These are phyloP conservation scores for Colletotrichum plurivorum DNA, from an alignment of 2,329 filamentous ascomycete genomes.

Conservation along the genomic window DNA sequence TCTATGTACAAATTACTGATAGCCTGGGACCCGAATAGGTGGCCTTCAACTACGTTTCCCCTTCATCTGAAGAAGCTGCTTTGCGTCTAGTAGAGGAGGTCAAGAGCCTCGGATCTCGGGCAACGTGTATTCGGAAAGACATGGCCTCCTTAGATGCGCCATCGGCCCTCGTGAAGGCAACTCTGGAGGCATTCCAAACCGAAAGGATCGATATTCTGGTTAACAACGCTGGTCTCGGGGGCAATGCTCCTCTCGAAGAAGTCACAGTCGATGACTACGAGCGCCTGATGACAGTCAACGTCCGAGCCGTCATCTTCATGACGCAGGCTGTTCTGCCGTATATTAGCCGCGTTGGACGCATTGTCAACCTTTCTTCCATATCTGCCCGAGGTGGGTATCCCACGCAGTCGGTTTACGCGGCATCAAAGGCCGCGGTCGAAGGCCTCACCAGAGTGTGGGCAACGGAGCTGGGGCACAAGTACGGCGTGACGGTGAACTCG, in stretches of 20 bases:
- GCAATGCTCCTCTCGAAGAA: slow-evolving; percentile 20
- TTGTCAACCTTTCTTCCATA: slow-evolving; percentile 52
- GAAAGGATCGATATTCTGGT: slow-evolving; percentile 25
- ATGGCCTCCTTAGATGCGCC: slow-evolving; percentile 29
- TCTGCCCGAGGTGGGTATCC: slow-evolving; percentile 49
- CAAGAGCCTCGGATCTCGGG: slow-evolving; percentile 15
- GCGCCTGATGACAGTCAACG: slow-evolving; percentile 25
- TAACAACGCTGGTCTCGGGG: slow-evolving; percentile 27
- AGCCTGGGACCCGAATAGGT: not conserved
- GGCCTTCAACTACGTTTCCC: slow-evolving; percentile 32
- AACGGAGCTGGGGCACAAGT: slow-evolving; percentile 48
- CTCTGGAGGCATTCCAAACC: slow-evolving; percentile 15
- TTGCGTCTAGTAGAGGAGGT: slow-evolving; percentile 15
- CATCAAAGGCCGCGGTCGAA: slow-evolving; percentile 52
- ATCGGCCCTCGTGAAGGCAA: not conserved
- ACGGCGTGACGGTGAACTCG: slow-evolving; percentile 49
- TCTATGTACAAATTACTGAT: not conserved
- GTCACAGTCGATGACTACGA: slow-evolving; percentile 27
- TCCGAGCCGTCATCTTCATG: slow-evolving; percentile 47
- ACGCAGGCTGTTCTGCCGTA: slow-evolving; percentile 49
- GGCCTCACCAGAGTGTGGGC: slow-evolving; percentile 48
- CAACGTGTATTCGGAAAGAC: slow-evolving; percentile 11
- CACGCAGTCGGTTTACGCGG: slow-evolving; percentile 49
- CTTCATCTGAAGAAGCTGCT: slow-evolving; percentile 15
- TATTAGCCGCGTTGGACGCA: slow-evolving; percentile 48